Conservation (phyloP, 2,329 filamentous ascomycete species). For the Chaetomium strumarium region DNA sequence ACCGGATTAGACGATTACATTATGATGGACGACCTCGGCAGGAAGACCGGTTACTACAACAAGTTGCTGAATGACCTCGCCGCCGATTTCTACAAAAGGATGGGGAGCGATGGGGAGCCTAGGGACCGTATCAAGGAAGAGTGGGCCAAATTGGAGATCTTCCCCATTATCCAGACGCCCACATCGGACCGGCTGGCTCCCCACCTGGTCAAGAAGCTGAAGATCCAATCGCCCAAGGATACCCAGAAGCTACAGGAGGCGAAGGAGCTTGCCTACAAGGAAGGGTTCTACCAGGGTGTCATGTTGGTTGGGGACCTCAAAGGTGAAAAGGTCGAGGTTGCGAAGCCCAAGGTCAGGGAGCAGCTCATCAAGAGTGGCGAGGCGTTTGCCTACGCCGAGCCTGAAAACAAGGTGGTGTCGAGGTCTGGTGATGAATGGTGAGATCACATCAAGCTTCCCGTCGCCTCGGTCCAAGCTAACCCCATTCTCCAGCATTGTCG, state of each 20-base stretch:
- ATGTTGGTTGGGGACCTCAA: conserved; percentile 85
- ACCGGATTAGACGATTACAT: conserved; percentile 69
- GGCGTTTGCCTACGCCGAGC: conserved; percentile 90
- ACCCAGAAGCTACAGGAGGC: conserved; percentile 84
- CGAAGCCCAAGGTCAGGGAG: conserved; percentile 78
- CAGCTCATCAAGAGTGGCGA: conserved; percentile 55
- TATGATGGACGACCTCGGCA: conserved; percentile 77
- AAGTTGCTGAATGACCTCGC: too few species aligned
- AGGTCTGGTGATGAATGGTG: conserved; percentile 71
- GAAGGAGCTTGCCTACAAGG: conserved; percentile 94
- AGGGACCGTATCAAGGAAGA: conserved; percentile 88
- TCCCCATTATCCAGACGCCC: conserved; percentile 85
- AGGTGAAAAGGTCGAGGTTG: conserved; percentile 78
- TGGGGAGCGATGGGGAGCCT: too few species aligned
- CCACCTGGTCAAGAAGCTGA: conserved; percentile 80
- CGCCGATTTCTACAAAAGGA: too few species aligned
- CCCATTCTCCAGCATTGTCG: conserved; percentile 58
- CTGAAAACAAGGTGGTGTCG: conserved; percentile 81
- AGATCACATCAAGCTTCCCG: background rate
- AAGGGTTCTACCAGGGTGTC: conserved; percentile 89
- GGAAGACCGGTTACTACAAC: conserved; percentile 87
- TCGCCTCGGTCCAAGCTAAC: background rate
- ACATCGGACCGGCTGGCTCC: conserved; percentile 80
- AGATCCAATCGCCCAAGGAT: conserved; percentile 96
- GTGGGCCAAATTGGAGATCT: conserved; percentile 86